Evolutionary conservation across 177 flowering plant species (phyloP).

Genomic region (Tripterygium wilfordii): DNA sequence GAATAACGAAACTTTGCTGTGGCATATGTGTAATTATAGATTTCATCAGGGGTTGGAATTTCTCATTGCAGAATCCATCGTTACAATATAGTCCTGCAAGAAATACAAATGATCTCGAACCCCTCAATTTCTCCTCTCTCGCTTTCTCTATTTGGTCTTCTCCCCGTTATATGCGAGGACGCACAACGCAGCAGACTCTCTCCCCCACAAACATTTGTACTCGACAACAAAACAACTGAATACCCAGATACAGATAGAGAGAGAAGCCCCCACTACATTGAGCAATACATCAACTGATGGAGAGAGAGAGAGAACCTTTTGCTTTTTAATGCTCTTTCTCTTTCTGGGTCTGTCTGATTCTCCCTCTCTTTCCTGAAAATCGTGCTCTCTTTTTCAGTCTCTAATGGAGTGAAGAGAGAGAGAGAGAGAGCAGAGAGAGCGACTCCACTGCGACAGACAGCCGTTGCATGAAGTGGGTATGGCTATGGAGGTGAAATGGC

Average conservation of each 20-base stretch:
- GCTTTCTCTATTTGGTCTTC: too few species aligned
- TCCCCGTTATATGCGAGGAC: too few species aligned
- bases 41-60: too few species aligned
- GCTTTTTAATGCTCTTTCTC: slow-evolving; percentile 32
- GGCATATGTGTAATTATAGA: too few species aligned
- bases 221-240: background rate
- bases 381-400: slow-evolving; percentile 18
- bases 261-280: too few species aligned
- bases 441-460: slow-evolving; percentile 1
- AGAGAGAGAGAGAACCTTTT: slow-evolving; percentile 25
- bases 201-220: too few species aligned
- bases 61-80: too few species aligned
- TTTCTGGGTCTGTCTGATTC: slow-evolving; percentile 13
- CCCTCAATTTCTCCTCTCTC: too few species aligned
- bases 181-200: too few species aligned
- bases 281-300: background rate
- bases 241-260: background rate
- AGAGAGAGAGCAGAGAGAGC: slow-evolving; percentile 5
- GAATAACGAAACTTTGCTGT: too few species aligned
- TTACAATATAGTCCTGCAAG: too few species aligned
- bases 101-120: too few species aligned
- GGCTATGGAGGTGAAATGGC: slow-evolving; percentile 20
- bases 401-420: background rate
- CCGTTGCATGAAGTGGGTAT: background rate
- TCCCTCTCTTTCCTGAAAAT: slow-evolving; percentile 16